A percentile compares a stretch with the other conserved stretches of the same genome.
These are phyloP conservation scores for Pestalotiopsis fici DNA, from an alignment of 2,329 filamentous ascomycete genomes.

Conservation along the genomic window DNA sequence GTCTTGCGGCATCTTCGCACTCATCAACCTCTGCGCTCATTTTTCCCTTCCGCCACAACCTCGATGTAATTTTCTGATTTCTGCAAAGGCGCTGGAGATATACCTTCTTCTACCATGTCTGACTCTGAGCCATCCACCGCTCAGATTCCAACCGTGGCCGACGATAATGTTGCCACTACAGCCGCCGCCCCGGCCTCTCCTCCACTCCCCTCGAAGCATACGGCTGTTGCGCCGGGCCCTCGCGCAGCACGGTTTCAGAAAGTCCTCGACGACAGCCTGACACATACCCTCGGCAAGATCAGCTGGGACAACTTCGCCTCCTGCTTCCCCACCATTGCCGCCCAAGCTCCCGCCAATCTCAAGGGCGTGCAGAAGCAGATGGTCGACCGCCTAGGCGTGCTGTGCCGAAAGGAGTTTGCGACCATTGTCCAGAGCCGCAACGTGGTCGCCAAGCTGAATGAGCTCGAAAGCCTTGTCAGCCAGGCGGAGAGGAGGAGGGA, in stretches of 20 bases:
- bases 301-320: slow-evolving; percentile 58
- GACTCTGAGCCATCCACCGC: background rate
- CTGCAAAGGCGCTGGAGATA: background rate
- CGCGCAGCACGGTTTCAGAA: slow-evolving; percentile 57
- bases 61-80: background rate
- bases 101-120: background rate
- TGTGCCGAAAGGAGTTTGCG: slow-evolving; percentile 61
- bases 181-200: slow-evolving; percentile 29
- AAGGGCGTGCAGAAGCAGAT: slow-evolving; percentile 59
- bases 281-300: slow-evolving; percentile 56
- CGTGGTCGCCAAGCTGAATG: slow-evolving; percentile 60
- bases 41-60: background rate
- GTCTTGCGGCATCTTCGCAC: background rate
- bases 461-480: slow-evolving; percentile 55
- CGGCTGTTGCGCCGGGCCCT: slow-evolving; percentile 51
- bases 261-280: slow-evolving; percentile 53
- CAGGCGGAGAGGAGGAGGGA: slow-evolving; percentile 46
- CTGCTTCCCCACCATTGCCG: slow-evolving; percentile 63
- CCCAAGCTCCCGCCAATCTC: slow-evolving; percentile 50
- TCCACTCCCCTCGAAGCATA: slow-evolving; percentile 42
- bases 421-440: slow-evolving; percentile 50
- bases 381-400: slow-evolving; percentile 53
- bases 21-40: background rate
- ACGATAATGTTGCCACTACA: background rate
- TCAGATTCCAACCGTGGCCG: background rate